Percentiles rank a stretch among this genome's conserved stretches.
Evolutionary conservation across 805 yeast genomes (phyloP).

Genomic region (Ogataea nitratoaversa): DNA sequence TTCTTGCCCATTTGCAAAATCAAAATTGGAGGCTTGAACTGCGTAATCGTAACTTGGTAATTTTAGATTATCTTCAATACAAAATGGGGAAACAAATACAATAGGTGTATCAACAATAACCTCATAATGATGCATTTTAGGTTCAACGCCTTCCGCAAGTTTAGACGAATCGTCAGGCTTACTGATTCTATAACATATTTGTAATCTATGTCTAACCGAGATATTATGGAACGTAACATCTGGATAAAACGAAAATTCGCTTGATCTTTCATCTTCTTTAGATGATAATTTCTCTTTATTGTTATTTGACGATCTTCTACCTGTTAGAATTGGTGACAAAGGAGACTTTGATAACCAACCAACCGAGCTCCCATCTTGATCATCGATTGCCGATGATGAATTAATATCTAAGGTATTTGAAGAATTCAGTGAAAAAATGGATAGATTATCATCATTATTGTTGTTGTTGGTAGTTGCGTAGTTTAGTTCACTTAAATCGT

Average conservation of each 20-base stretch:
- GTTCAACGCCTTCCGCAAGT: constrained; percentile 26
- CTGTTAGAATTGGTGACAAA: constrained; percentile 15
- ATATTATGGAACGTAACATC: constrained; percentile 63
- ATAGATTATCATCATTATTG: constrained; percentile 23
- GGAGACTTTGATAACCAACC: constrained; percentile 23
- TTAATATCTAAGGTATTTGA: constrained; percentile 14
- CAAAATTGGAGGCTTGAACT: constrained; percentile 18
- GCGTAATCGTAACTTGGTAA: constrained; percentile 38
- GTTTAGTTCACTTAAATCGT: constrained; percentile 22
- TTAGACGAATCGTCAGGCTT: constrained; percentile 47
- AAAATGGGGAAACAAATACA: constrained; percentile 43
- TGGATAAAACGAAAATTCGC: constrained; percentile 42
- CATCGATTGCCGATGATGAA: constrained; percentile 4
- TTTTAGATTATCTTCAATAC: constrained; percentile 29
- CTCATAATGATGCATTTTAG: constrained; percentile 67
- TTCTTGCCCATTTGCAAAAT: too few relatives aligned
- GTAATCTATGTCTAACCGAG: constrained; percentile 62
- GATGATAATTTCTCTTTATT: constrained; percentile 1
- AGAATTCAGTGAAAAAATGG: constrained; percentile 26
- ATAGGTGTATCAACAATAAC: constrained; percentile 79
- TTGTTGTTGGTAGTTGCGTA: too few relatives aligned
- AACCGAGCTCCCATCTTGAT: constrained; percentile 7
- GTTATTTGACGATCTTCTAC: constrained; percentile 13
- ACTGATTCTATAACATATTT: constrained; percentile 64
- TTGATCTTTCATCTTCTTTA: constrained; percentile 15